phyloP scores from a whole-genome alignment of 352 stramenopile genomes.

The Aphanomyces invadans region DNA sequence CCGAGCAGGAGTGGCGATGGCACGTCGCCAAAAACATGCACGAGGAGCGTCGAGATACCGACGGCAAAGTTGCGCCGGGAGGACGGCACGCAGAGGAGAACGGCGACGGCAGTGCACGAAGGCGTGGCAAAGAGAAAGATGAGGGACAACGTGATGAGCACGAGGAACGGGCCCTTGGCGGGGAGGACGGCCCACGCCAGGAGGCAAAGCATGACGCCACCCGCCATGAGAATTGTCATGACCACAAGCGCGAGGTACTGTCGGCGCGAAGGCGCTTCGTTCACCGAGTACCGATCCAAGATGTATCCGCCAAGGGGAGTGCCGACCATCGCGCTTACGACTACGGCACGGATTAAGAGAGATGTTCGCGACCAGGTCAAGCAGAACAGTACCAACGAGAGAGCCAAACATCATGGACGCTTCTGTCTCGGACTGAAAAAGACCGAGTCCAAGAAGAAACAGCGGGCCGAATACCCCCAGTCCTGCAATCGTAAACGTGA shows the following conservation, averaged over 20 bases:
- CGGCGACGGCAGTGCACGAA: constrained; percentile 75
- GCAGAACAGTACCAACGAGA: constrained; percentile 37
- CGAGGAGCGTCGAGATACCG: constrained; percentile 85
- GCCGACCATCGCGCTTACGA: constrained; percentile 79
- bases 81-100: constrained; percentile 87
- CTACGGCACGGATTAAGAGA: not conserved
- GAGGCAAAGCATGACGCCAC: constrained; percentile 40
- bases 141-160: constrained; percentile 59
- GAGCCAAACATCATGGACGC: constrained; percentile 86
- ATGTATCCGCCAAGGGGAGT: constrained; percentile 83
- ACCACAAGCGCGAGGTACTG: constrained; percentile 47
- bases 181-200: constrained; percentile 53
- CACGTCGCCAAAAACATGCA: constrained; percentile 92
- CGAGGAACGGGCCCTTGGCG: constrained; percentile 48
- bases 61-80: constrained; percentile 85
- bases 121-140: constrained; percentile 74
- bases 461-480: constrained; percentile 82
- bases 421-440: constrained; percentile 76
- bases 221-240: constrained; percentile 61
- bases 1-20: constrained; percentile 91
- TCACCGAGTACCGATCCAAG: constrained; percentile 45
- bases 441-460: constrained; percentile 85
- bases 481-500: constrained; percentile 82
- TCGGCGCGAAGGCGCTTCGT: constrained; percentile 31
- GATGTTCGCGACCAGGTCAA: not conserved